Evolutionary conservation across 306 rosid species (phyloP).

Genomic region (Boehmeria nivea): DNA sequence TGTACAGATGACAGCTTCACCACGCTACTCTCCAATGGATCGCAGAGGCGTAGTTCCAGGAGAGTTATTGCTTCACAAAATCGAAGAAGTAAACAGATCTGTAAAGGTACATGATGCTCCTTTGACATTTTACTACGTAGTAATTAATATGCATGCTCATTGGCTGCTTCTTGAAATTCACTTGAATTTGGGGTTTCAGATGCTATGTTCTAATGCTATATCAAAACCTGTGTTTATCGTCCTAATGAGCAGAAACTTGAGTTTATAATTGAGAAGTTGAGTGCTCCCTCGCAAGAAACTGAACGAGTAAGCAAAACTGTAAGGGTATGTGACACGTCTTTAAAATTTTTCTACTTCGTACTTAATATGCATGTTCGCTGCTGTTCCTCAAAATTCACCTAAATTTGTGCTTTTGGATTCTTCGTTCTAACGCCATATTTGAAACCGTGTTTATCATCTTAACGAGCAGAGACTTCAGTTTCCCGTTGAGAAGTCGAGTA

Average conservation of each 20-base stretch:
- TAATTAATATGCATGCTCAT: not conserved
- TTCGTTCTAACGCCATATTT: not conserved
- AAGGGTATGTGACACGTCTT: constrained; percentile 37
- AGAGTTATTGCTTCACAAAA: constrained; percentile 56
- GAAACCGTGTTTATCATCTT: not conserved
- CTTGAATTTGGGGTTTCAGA: too few relatives aligned
- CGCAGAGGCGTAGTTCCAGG: constrained; percentile 42
- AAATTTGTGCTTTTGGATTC: not conserved
- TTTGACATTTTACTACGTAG: not conserved
- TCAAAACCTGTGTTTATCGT: not conserved
- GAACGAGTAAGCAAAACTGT: constrained; percentile 78
- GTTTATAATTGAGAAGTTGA: constrained; percentile 50
- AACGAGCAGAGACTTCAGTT: constrained; percentile 53
- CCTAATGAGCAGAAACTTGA: constrained; percentile 57
- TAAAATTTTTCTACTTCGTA: not conserved
- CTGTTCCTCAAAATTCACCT: too few relatives aligned
- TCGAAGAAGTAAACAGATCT: constrained; percentile 80
- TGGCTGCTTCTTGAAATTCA: too few relatives aligned
- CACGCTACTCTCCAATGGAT: constrained; percentile 39
- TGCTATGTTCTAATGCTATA: not conserved
- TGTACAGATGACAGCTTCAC: constrained; percentile 54
- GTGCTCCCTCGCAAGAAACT: constrained; percentile 25
- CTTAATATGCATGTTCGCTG: too few relatives aligned
- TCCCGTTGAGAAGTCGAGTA: constrained; percentile 57
- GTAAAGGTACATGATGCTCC: constrained; percentile 68